Evolutionary conservation across 139 green algal species (phyloP).

Genomic region (Chloropicon primus): DNA sequence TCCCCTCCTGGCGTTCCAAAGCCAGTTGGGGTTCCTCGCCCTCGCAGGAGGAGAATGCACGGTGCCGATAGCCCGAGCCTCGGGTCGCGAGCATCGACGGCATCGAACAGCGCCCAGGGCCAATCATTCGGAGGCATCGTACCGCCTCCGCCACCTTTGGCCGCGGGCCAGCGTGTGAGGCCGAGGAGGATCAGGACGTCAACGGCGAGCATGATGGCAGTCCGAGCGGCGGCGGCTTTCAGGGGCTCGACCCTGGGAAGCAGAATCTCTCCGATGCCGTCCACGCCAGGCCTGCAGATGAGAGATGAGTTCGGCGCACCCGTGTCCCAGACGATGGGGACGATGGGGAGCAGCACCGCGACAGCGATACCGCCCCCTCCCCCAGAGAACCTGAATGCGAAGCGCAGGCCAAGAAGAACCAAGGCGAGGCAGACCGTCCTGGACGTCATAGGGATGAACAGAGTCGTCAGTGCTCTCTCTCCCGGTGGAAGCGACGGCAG

Average conservation of each 20-base stretch:
- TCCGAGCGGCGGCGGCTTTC: neutral
- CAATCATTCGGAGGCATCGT: conserved; percentile 1
- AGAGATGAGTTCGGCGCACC: neutral
- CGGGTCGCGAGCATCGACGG: neutral
- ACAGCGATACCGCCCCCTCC: neutral
- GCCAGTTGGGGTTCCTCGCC: neutral
- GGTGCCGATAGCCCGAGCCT: neutral
- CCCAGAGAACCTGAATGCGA: neutral
- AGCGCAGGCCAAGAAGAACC: neutral
- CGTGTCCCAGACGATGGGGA: neutral
- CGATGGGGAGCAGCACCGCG: too few relatives aligned
- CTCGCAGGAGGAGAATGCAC: neutral
- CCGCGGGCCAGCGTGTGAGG: neutral
- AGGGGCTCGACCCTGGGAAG: neutral
- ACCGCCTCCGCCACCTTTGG: conserved; percentile 1
- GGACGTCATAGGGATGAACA: neutral
- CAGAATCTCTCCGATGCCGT: neutral
- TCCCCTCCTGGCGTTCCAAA: neutral
- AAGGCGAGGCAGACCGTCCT: neutral
- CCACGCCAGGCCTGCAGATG: neutral
- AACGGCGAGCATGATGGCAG: neutral
- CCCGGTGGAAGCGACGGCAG: too few relatives aligned
- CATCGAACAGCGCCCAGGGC: neutral
- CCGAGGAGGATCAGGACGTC: neutral
- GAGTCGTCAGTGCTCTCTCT: neutral